A percentile compares a stretch with the other conserved stretches of the same genome.
Evolutionary conservation across 495 filamentous ascomycete genomes (phyloP).

Genomic region (Aspergillus kassunensis): DNA sequence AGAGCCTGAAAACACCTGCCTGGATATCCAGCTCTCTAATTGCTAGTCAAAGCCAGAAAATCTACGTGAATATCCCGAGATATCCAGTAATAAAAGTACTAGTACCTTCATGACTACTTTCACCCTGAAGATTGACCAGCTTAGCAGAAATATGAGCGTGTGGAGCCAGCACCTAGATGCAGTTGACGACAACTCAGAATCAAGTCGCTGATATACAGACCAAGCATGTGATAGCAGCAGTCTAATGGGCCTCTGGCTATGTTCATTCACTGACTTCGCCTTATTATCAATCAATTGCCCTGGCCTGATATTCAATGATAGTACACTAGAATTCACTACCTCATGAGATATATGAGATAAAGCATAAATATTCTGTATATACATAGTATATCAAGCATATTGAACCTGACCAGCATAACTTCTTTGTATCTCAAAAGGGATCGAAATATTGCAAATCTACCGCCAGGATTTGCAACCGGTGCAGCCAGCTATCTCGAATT

Average conservation of each 20-base stretch:
- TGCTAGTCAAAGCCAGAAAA: no score
- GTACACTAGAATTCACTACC: neutral
- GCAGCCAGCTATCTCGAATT: neutral
- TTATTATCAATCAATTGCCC: neutral
- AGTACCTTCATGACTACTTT: no score
- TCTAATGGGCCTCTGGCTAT: neutral
- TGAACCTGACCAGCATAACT: no score
- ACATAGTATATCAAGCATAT: neutral
- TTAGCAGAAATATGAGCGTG: neutral
- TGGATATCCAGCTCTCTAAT: no score
- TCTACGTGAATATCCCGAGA: no score
- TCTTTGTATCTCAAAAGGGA: neutral
- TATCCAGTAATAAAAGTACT: no score
- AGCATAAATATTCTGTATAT: neutral
- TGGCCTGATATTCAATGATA: neutral
- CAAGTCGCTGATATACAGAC: neutral
- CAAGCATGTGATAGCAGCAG: neutral
- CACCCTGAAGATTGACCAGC: neutral
- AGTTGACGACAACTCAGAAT: neutral
- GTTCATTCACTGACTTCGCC: neutral
- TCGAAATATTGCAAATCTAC: neutral
- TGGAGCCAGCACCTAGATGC: constrained; percentile 1
- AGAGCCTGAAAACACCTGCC: no score
- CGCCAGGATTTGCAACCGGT: neutral
- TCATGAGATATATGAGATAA: neutral